Base-by-base conservation (phyloP, 177 flowering plant species). In the Telopea speciosissima region DNA sequence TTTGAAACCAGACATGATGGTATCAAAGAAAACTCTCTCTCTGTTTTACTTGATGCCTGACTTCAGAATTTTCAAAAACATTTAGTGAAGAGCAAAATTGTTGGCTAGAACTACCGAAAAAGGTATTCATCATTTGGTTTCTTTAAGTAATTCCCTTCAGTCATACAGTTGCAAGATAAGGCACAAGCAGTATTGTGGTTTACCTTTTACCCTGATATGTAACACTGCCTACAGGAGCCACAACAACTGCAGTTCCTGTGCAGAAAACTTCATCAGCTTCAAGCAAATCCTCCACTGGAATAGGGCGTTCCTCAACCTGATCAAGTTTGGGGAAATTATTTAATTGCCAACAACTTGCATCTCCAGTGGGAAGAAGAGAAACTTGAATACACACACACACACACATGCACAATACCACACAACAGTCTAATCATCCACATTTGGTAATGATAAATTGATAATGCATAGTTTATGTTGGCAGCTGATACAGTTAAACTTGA, bases 211-310 rank as follows among this genome's bases (percentile, higher is more conserved):
- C 82, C 66, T 74, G 82, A 76, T 85, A 85, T 40, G 96, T 86
- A 8, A 96, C 74, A 67, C 87, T 88, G 49, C 98, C 95, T 5
- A 93, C 98, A 3, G 89, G 75, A 70, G 96, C 88, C 65, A 94
- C 83, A 22, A 81, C 90, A 23, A 92, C 97, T 0, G 97, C 97
- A 19, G 97, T 92, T 78, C 98, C 97, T 0, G 98, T 90, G 85
- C 93, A 85, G 75, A 94, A 94, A 24, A 92, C 89, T 82, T 94
- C 98, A 33, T 92, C 90, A 0, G 96, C 97, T 19, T 85, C 81
- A 31, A 77, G 44, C 74, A 94, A 63, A 65, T 94, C 98, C 1
- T 90, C 92, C 3, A 86, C 85, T 1, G 82, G 76, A 61, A 92
- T 70, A 11, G 76, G 60, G 24, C 91, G 85, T 71, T 94, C 98